Percentiles rank a stretch among this genome's conserved stretches.
phyloP scores from a whole-genome alignment of 2,329 filamentous ascomycete species.

The Verticillium tricorpus region DNA sequence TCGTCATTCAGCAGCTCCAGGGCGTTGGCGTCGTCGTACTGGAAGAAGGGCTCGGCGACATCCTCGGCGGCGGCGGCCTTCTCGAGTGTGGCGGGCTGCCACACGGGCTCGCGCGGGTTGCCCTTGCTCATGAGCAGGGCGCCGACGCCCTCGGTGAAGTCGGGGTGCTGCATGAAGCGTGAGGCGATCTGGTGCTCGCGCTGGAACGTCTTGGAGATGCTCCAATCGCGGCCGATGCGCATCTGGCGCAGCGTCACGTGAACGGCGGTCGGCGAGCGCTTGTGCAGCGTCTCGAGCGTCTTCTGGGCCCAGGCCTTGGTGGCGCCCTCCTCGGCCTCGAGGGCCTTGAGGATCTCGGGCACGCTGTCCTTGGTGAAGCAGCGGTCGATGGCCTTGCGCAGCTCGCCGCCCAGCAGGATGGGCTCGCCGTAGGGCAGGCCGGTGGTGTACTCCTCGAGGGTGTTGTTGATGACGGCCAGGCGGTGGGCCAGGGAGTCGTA shows the following conservation, averaged over 20 bases:
- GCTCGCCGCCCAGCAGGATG: slow-evolving; percentile 60
- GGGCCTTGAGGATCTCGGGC: slow-evolving; percentile 63
- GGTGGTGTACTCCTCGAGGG: slow-evolving; percentile 87
- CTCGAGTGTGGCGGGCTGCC: slow-evolving; percentile 71
- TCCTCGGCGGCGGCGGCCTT: slow-evolving; percentile 53
- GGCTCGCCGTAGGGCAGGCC: slow-evolving; percentile 74
- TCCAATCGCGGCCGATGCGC: slow-evolving; percentile 70
- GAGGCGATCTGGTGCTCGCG: slow-evolving; percentile 80
- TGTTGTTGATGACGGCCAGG: slow-evolving; percentile 71
- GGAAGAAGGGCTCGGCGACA: slow-evolving; percentile 67
- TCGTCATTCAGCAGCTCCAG: slow-evolving; percentile 58
- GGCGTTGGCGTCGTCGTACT: slow-evolving; percentile 30
- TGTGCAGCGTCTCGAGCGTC: slow-evolving; percentile 69
- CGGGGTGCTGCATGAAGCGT: slow-evolving; percentile 84
- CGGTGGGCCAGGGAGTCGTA: slow-evolving; percentile 59
- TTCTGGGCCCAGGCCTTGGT: slow-evolving; percentile 71
- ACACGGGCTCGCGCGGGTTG: slow-evolving; percentile 50
- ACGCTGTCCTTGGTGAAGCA: slow-evolving; percentile 69
- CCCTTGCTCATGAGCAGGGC: slow-evolving; percentile 70
- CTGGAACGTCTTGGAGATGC: slow-evolving; percentile 78
- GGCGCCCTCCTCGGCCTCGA: slow-evolving; percentile 49
- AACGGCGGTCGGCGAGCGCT: slow-evolving; percentile 81
- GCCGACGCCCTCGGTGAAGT: slow-evolving; percentile 90
- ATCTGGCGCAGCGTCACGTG: slow-evolving; percentile 83
- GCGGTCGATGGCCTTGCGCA: slow-evolving; percentile 79